Evolutionary conservation across 2,329 filamentous ascomycete genomes (phyloP), one percentile per base, ranked within the genome.

Genomic region (Cladosporium phlei): DNA sequence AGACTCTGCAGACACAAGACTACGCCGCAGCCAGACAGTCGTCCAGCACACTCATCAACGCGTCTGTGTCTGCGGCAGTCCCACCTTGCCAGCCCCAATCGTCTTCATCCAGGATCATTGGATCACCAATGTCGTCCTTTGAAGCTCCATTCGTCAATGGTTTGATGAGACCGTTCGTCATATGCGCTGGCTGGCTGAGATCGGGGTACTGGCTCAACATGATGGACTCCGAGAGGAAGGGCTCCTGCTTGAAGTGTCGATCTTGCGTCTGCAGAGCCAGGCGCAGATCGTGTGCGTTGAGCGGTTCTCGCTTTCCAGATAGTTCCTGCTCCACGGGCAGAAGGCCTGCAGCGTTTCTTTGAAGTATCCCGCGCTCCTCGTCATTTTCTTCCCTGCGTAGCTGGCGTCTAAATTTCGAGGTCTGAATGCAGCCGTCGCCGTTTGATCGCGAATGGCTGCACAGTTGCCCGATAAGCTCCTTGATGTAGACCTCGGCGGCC

Each of bases 291-390:
- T 83, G 80, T 69, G 91, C 84, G 11, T 82, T 82, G 1, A 96
- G 68, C 1, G 86, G 80, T 5, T 82, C 78, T 29, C 88, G 76
- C 56, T 85, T 80, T 46, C 79, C 79, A 12, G 85, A 83, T 44
- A 85, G 83, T 61, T 86, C 88, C 3, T 86, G 80, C 66, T 96
- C 89, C 27, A 89, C 71, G 0, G 90, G 91, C 5, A 96, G 69
- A 21, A 95, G 68, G 1, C 89, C 89, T 38, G 79, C 83, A 50
- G 85, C 83, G 49, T 89, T 86, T 55, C 87, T 77, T 14, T 78
- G 72, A 1, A 94, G 65, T 56, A 90, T 86, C 4, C 89, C 88
- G n/a, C 80, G 75, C 30, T 81, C 76, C 20, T 79, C 82, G 0
- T 80, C 78, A 33, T 84, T 77, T 62, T 95, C 89, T 64, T 96